These are phyloP conservation scores for Hibiscus trionum DNA, from an alignment of 345 rosid genomes.

Conservation along the genomic window DNA sequence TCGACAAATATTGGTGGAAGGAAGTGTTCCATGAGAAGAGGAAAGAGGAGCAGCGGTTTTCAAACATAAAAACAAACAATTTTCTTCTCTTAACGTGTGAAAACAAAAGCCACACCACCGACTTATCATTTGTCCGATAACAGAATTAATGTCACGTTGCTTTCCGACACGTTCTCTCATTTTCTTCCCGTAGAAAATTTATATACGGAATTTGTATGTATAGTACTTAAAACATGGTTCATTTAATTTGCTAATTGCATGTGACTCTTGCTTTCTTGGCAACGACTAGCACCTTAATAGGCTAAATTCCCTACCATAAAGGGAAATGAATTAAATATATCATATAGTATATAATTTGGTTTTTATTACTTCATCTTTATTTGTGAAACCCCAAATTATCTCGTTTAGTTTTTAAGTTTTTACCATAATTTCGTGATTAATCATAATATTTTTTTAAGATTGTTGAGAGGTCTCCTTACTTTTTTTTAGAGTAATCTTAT, in stretches of 20 bases:
- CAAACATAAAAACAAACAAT: no score
- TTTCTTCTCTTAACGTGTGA: no score
- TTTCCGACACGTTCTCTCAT: neutral
- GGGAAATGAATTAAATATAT: neutral
- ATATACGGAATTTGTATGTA: neutral
- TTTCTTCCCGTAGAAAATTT: no score
- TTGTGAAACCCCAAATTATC: neutral
- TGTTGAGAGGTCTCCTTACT: no score
- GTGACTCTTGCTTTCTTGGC: neutral
- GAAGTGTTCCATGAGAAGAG: no score
- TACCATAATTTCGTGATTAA: no score
- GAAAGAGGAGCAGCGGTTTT: no score
- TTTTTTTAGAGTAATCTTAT: no score
- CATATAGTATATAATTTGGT: neutral
- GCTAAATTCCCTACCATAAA: neutral
- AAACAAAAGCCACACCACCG: constrained; percentile 23
- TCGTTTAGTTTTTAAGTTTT: no score
- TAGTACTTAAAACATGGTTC: neutral
- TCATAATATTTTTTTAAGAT: no score
- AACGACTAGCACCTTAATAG: neutral
- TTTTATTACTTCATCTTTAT: neutral
- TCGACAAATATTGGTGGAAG: no score
- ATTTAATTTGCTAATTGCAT: neutral
- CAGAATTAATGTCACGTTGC: constrained; percentile 15
- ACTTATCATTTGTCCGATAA: constrained; percentile 30